Base-by-base conservation (phyloP, 208 protist species). In the Trypanosoma lewisi region DNA sequence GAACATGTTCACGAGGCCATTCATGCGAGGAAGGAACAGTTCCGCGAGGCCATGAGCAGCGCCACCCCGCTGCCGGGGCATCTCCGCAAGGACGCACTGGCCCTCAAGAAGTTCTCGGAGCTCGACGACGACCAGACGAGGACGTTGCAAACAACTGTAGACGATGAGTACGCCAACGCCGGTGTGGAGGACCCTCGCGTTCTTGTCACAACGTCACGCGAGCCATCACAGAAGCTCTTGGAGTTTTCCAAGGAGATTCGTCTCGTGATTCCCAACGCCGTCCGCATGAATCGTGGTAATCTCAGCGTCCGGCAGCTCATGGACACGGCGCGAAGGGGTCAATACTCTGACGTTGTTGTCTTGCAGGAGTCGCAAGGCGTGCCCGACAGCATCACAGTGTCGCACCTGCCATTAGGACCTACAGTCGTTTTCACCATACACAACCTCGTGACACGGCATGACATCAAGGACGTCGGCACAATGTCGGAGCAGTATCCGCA, bases 231-330 rank as follows among this genome's bases (percentile, higher is more conserved):
- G 56, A 90, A 95, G 49, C 83, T 99, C 19, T 77, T 94, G 50
- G 89, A 99, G 83, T 99, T 99, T 72, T 78, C 94, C 12, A 99
- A 99, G 85, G 98, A 99, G 82, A 66, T 99, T 21, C 75, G 87
- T 6, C 82, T 99, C n/a, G 67, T 99, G 16, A 94, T 99, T 59
- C 99, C 99, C 19, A 99, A 99, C 76, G 78, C 96, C 7, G 87
- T 98, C 44, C 83, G 97, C 45, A 87, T 99, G 48, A 99, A 99
- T 78, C 88, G 99, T 51, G 98, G 98, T 76, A 92, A 77, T 59
- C 78, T 98, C 66, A 93, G 91, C 49, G 81, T 99, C 5, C 78
- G 93, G 48, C 89, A 95, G 70, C 71, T 99, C 17, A 97, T 99
- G 53, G 89, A 99, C 3, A 87, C 94, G 2, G 97, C 94, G 48